Evolutionary conservation across 331 rosid genomes (phyloP).

Genomic region (Spiraea crenata): DNA sequence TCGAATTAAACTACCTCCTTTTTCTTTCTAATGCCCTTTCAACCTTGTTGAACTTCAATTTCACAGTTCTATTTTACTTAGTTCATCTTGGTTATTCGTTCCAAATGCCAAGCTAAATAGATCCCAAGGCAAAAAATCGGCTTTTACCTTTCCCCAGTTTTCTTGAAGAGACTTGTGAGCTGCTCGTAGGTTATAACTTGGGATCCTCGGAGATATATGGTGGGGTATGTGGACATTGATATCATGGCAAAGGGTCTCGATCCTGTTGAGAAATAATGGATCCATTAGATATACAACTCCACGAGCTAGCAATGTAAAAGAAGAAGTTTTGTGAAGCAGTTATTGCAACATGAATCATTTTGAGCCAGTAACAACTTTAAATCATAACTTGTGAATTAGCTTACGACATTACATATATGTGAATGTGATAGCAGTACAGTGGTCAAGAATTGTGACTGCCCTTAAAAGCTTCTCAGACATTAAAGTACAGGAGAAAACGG

Average conservation of each 20-base stretch:
- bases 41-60: background rate
- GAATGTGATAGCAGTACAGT: too few relatives aligned
- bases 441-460: too few relatives aligned
- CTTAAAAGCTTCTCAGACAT: too few relatives aligned
- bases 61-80: background rate
- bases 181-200: conserved; percentile 83
- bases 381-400: too few relatives aligned
- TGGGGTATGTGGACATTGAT: conserved; percentile 94
- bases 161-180: conserved; percentile 79
- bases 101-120: background rate
- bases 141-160: conserved; percentile 88
- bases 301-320: background rate
- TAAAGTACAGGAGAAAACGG: too few relatives aligned
- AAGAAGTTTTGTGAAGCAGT: background rate
- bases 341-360: background rate
- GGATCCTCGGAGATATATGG: conserved; percentile 89
- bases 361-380: background rate
- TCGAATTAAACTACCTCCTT: conserved; percentile 6
- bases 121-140: background rate
- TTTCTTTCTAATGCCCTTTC: background rate
- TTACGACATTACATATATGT: too few relatives aligned
- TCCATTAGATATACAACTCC: background rate
- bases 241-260: conserved; percentile 84
- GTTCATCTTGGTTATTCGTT: background rate
- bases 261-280: conserved; percentile 47